phyloP scores from a whole-genome alignment of 2,329 filamentous ascomycete species.

The Botryotinia calthae region DNA sequence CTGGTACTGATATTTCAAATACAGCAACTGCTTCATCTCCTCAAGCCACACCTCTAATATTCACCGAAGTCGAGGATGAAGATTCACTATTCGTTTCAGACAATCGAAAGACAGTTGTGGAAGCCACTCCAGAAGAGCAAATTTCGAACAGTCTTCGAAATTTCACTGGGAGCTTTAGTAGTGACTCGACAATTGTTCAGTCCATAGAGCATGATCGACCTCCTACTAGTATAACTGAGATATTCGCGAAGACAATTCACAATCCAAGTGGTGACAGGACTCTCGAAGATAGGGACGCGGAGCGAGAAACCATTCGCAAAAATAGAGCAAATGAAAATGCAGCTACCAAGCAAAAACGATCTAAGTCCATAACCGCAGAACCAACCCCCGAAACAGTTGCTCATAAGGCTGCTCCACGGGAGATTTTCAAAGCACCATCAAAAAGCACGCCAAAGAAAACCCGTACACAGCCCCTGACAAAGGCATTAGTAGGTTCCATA shows the following conservation, averaged over 20 bases:
- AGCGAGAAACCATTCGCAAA: conserved; percentile 11
- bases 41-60: neutral
- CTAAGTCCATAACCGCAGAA: neutral
- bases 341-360: neutral
- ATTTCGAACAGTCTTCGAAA: neutral
- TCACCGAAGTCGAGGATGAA: conserved; percentile 18
- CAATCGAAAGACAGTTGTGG: neutral
- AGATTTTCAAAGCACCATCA: neutral
- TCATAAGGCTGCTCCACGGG: neutral
- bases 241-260: neutral
- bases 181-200: neutral
- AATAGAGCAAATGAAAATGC: neutral
- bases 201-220: neutral
- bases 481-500: neutral
- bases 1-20: too few species aligned
- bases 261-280: neutral
- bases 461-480: neutral
- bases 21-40: neutral
- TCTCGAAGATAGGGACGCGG: conserved; percentile 6
- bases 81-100: conserved; percentile 25
- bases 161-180: neutral
- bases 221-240: conserved; percentile 6
- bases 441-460: neutral
- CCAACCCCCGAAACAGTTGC: neutral
- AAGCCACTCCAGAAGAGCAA: neutral